phyloP scores from a whole-genome alignment of 1,284 basidiomycete genomes.

The Rhodotorula sp. region DNA sequence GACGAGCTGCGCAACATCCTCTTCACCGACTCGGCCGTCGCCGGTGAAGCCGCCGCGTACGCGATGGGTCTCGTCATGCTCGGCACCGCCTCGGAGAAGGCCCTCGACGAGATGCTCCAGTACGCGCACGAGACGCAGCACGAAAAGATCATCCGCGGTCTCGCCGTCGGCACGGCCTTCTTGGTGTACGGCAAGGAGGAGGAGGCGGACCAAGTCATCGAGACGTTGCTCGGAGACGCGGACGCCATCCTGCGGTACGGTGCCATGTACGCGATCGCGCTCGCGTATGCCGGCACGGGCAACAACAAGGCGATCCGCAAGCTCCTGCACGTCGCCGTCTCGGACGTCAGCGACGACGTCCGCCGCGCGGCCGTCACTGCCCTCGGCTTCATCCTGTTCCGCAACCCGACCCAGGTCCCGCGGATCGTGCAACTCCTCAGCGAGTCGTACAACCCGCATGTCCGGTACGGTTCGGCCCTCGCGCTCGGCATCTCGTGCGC shows the following conservation, averaged over 20 bases:
- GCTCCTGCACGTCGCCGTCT: slow-evolving; percentile 89
- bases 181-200: slow-evolving; percentile 88
- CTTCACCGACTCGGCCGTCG: slow-evolving; percentile 88
- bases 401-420: slow-evolving; percentile 89
- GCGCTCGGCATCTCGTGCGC: slow-evolving; percentile 94
- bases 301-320: slow-evolving; percentile 87
- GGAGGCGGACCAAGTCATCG: slow-evolving; percentile 75
- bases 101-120: slow-evolving; percentile 85
- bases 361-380: slow-evolving; percentile 90
- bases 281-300: slow-evolving; percentile 91
- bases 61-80: slow-evolving; percentile 97
- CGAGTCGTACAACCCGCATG: slow-evolving; percentile 98
- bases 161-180: slow-evolving; percentile 86
- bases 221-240: slow-evolving; percentile 76
- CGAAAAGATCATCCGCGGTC: slow-evolving; percentile 94
- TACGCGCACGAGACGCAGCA: slow-evolving; percentile 95
- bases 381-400: slow-evolving; percentile 90
- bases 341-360: slow-evolving; percentile 94
- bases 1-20: slow-evolving; percentile 83
- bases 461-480: slow-evolving; percentile 89
- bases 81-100: slow-evolving; percentile 73
- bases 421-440: slow-evolving; percentile 90
- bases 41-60: slow-evolving; percentile 89
- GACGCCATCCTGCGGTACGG: slow-evolving; percentile 94
- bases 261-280: slow-evolving; percentile 88